Evolutionary conservation across 2,329 filamentous ascomycete genomes (phyloP).

Genomic region (Diaporthe sp.): DNA sequence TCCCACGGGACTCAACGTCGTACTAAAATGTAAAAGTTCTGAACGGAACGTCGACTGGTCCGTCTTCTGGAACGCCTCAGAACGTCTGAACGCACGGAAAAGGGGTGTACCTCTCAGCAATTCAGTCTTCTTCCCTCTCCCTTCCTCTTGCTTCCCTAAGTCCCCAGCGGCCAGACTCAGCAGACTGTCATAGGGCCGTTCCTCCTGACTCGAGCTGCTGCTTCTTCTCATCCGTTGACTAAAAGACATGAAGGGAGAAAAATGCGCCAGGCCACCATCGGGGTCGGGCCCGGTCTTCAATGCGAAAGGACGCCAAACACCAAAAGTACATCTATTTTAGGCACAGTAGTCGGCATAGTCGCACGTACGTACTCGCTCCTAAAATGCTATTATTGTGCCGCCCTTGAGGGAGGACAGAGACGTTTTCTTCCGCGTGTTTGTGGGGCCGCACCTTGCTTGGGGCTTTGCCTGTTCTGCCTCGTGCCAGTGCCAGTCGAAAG

Average conservation of each 20-base stretch:
- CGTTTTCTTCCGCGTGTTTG: conserved; percentile 4
- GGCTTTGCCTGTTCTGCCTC: not conserved
- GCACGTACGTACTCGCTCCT: not conserved
- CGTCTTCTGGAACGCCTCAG: conserved; percentile 30
- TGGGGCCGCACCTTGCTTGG: not conserved
- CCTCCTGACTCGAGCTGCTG: not conserved
- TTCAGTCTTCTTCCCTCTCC: not conserved
- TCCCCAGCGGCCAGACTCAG: conserved; percentile 9
- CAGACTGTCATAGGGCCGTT: not conserved
- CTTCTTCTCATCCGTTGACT: not conserved
- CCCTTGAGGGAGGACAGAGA: not conserved
- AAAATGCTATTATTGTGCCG: not conserved
- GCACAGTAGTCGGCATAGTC: conserved; percentile 9
- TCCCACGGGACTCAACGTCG: conserved; percentile 29
- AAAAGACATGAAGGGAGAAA: not conserved
- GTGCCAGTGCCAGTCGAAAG: not conserved
- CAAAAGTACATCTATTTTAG: conserved; percentile 11
- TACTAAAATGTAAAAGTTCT: conserved; percentile 1
- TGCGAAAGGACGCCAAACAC: conserved; percentile 3
- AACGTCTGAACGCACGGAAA: conserved; percentile 9
- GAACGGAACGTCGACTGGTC: conserved; percentile 7
- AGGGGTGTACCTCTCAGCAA: not conserved
- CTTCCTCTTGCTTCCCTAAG: not conserved
- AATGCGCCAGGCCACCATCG: not conserved
- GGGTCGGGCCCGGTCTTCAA: conserved; percentile 11